Conservation (phyloP, 139 green algal genomes). For the Chlamydomonas asymmetrica region DNA sequence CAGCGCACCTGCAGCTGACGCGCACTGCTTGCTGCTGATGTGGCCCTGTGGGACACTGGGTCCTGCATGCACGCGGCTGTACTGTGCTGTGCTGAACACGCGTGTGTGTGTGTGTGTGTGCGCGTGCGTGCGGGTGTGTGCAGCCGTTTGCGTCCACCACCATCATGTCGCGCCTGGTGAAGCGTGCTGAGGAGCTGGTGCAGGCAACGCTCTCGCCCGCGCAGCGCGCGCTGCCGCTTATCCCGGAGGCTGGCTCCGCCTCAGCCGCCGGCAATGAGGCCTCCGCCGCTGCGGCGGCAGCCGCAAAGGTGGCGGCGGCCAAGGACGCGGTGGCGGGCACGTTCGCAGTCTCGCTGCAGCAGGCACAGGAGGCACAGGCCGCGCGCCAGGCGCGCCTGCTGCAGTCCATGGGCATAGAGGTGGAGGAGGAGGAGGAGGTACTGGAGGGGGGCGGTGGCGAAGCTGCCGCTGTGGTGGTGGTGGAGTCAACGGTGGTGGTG, state of each 20-base stretch:
- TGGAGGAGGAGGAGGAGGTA: background rate
- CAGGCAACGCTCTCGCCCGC: slow-evolving; percentile 13
- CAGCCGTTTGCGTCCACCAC: slow-evolving; percentile 76
- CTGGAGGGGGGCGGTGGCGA: background rate
- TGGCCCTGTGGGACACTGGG: no score
- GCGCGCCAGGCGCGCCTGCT: no score
- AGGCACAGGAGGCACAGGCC: background rate
- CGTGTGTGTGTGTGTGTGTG: no score
- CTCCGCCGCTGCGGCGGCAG: background rate
- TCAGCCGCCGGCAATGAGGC: background rate
- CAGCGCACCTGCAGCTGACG: background rate
- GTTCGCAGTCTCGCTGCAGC: background rate
- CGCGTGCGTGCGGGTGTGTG: no score
- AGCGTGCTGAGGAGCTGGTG: slow-evolving; percentile 58
- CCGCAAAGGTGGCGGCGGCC: background rate
- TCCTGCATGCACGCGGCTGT: no score
- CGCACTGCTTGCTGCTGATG: no score
- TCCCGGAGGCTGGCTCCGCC: background rate
- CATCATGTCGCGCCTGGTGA: slow-evolving; percentile 66
- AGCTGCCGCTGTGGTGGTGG: background rate
- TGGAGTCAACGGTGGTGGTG: background rate
- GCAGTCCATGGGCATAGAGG: no score
- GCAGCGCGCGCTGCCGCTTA: background rate
- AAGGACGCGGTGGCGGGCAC: slow-evolving; percentile 9
- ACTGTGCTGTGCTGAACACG: no score